Base-by-base conservation (phyloP, 306 rosid genomes). In the Luffa aegyptiaca region DNA sequence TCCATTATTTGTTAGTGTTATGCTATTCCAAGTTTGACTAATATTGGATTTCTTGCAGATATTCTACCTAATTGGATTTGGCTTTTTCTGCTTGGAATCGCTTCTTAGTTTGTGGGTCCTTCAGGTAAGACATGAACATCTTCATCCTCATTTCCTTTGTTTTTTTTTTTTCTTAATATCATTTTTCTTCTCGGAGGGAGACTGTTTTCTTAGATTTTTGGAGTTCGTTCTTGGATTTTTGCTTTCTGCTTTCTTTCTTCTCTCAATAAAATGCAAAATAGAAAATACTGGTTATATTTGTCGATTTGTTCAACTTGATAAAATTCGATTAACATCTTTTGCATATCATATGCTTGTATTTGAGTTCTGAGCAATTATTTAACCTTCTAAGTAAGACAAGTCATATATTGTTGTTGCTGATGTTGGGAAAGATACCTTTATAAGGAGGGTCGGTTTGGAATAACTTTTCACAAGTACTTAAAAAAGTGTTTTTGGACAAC, bases 101-200 rank as follows among this genome's bases (percentile, higher is more conserved):
- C 98, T 96, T 87, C 88, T 96, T 82, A 96, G 98, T 86, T 87
- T 89, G 83, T 94, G 98, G 98, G 98, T 94, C 12, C 92, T 94
- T 81, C 98, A 94, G 98, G 98, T 92, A 61, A 89, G 89, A 56
- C 41, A 75, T 18, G 21, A 16, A 3, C 59, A 51, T 46, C 59
- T 26, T 64, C 79, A 53, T 55, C 52, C 79, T 78, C 51, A 26
- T 26, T 26, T 26, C 31, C 31, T 26, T 26, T 26, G 31, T 26
- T 26, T 26, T 26, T 26, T 55, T 65, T 21, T 45, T 6, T 45
- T 6, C 37, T 80, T 11, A 14, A 31, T 3, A 31, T 63, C 3
- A 8, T 31, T 62, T 11, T 26, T 63, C 9, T 35, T 63, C 20
- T 35, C 31, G 31, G 0, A 6, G 21, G 8, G 21, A n/a, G 57